Evolutionary conservation across 352 stramenopile species (phyloP), one percentile per base, ranked within the genome.

Genomic region (Pelagophyceae sp.): DNA sequence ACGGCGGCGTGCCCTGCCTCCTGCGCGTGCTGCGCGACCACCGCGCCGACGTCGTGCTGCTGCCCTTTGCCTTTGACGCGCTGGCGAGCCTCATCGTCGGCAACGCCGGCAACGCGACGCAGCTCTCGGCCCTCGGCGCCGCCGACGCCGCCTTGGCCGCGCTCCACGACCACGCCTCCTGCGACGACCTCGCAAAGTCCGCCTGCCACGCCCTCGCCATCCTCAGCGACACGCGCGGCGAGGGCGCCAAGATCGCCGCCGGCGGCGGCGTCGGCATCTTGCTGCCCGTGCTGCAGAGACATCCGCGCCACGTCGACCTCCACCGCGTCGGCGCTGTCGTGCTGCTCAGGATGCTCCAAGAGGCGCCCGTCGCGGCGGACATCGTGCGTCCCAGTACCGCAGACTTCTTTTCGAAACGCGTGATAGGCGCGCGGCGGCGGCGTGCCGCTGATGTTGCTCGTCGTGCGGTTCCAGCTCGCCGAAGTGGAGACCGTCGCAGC

Each of bases 301-400:
- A 86, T 65, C 82, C 83, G n/a, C 74, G 77, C 19, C 83, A 86
- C 54, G 33, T 82, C 19, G 81, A 87, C 0, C 71, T 94, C 31
- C 85, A 92, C 31, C 85, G 87, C 33, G 87, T 91, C 35, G 79
- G 78, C 17, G 87, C 86, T 27, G 77, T 83, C 0, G 61, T 85
- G 27, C 76, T 87, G 23, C 76, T 87, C 5, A 76, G 84, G 25
- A 88, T 88, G 79, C 78, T 87, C 32, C 82, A 88, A 76, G 84
- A 88, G 69, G 79, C 77, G 23, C 58, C 76, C 35, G 84, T 86
- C 25, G 79, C 79, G 3, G 33, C 71, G 72, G 80, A 88, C 40
- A 85, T 88, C 23, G 77, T 80, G 19, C 74, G 65, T 40, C 81
- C 25, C 75, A 77, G 20, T 60, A 74, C 40, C 25, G 80, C 6